These are phyloP conservation scores for Cladosporium colombiae DNA, from an alignment of 2,329 filamentous ascomycete species.

Conservation along the genomic window DNA sequence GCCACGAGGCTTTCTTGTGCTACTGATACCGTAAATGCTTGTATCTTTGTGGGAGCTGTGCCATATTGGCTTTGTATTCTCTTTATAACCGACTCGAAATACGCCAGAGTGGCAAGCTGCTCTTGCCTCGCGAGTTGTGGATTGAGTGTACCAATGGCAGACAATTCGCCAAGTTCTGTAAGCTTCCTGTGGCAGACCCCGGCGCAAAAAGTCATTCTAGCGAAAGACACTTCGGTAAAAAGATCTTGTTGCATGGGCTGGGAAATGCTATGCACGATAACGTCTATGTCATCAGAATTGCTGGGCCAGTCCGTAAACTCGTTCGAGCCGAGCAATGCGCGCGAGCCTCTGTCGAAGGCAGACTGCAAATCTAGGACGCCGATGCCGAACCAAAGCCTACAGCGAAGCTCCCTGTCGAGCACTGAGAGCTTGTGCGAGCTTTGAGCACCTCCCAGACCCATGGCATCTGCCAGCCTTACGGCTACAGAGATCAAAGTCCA, in stretches of 20 bases:
- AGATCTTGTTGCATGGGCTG: neutral
- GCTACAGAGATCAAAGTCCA: neutral
- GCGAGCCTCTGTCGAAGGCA: slow-evolving; percentile 2
- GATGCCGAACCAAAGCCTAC: neutral
- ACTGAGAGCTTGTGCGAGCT: neutral
- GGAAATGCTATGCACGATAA: neutral
- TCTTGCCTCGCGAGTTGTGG: neutral
- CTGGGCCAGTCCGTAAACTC: neutral
- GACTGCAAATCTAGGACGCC: slow-evolving; percentile 1
- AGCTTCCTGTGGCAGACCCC: neutral
- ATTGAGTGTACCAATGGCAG: neutral
- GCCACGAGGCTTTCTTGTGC: slow-evolving; percentile 1
- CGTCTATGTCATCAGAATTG: neutral
- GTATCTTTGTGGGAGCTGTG: neutral
- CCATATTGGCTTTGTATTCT: neutral
- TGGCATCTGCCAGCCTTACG: neutral
- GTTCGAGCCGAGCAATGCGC: neutral
- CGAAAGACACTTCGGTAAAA: neutral
- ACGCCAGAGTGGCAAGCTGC: neutral
- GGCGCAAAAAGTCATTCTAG: neutral
- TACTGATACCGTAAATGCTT: neutral
- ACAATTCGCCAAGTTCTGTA: neutral
- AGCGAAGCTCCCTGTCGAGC: neutral
- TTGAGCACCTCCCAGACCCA: neutral
- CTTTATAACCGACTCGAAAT: neutral